Base-by-base conservation (phyloP, 768 basidiomycete genomes). In the Vararia minispora region DNA sequence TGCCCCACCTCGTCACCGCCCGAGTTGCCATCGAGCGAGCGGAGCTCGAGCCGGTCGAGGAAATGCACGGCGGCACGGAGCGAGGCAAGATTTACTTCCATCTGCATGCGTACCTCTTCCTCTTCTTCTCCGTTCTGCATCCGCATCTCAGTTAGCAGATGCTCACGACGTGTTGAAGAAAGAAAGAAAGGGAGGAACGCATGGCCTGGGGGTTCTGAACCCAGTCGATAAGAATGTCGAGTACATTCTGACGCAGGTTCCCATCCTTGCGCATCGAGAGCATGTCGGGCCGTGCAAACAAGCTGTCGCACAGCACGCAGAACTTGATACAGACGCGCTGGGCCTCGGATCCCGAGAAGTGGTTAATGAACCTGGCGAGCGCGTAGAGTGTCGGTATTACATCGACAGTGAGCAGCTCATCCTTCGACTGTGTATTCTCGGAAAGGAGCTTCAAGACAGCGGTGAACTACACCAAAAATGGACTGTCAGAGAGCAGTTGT, bases 141-240 rank as follows among this genome's bases (percentile, higher is more conserved):
- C n/a, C n/a, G n/a, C n/a, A 57, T 54, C 64, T 44, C 32, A 28
- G 44, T 9, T n/a, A n/a, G n/a, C n/a, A n/a, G n/a, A n/a, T n/a
- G n/a, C n/a, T n/a, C n/a, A n/a, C n/a, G n/a, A n/a, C n/a, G 4
- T 6, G 6, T 6, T 20, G 11, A 28, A 25, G 21, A 28, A 42
- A 37, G 21, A 9, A n/a, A n/a, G n/a, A 33, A 22, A 22, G 16
- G 18, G 29, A 37, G 23, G n/a, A 18, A 58, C 75, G 39, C 37
- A 83, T 84, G 41, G 52, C 47, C 12, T 61, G 41, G 6, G 69
- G 62, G 36, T 73, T 68, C 44, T 71, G 66, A 28, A 85, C 74
- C 89, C 89, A 94, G 30, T 81, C 76, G 53, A 80, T 64, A n/a
- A 92, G 62, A 23, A 72, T 68, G 42, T 91, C 85, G 18, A 89